These are phyloP conservation scores for Diaporthe ilicicola DNA, from an alignment of 2,329 filamentous ascomycete species.

Conservation along the genomic window DNA sequence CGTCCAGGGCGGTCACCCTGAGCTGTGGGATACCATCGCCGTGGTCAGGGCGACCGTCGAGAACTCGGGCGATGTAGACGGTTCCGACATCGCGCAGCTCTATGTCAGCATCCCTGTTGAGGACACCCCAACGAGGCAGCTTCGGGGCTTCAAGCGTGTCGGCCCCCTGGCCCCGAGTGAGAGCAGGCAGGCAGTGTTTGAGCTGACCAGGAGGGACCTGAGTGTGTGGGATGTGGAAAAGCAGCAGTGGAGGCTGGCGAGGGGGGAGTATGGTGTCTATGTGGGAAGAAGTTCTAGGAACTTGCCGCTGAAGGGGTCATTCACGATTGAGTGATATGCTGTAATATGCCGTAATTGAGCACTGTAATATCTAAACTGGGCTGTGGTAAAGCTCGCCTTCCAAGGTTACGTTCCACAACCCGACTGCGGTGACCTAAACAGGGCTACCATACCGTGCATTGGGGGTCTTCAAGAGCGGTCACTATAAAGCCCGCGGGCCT, in stretches of 20 bases:
- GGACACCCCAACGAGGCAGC: conserved; percentile 60
- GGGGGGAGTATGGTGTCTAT: conserved; percentile 52
- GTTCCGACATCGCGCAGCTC: conserved; percentile 57
- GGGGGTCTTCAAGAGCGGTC: too few relatives aligned
- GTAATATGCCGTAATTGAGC: too few relatives aligned
- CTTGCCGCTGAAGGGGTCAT: conserved; percentile 49
- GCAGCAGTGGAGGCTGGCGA: conserved; percentile 67
- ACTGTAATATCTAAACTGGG: too few relatives aligned
- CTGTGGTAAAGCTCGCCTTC: too few relatives aligned
- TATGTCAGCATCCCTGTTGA: conserved; percentile 56
- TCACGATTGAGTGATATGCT: conserved; percentile 39
- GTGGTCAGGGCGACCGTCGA: conserved; percentile 48
- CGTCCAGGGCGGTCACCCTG: conserved; percentile 52
- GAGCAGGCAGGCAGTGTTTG: conserved; percentile 55
- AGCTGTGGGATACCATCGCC: conserved; percentile 57
- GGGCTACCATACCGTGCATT: too few relatives aligned
- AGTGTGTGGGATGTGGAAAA: conserved; percentile 70
- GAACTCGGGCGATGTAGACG: conserved; percentile 53
- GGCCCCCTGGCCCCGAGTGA: conserved; percentile 54
- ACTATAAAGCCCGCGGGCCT: too few relatives aligned
- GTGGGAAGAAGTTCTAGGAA: conserved; percentile 59
- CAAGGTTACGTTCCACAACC: too few relatives aligned
- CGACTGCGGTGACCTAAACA: too few relatives aligned
- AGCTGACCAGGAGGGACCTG: conserved; percentile 69
- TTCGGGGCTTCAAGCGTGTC: conserved; percentile 71